phyloP scores from a whole-genome alignment of 2,329 filamentous ascomycete species.

The Ophiostoma pallidulum region DNA sequence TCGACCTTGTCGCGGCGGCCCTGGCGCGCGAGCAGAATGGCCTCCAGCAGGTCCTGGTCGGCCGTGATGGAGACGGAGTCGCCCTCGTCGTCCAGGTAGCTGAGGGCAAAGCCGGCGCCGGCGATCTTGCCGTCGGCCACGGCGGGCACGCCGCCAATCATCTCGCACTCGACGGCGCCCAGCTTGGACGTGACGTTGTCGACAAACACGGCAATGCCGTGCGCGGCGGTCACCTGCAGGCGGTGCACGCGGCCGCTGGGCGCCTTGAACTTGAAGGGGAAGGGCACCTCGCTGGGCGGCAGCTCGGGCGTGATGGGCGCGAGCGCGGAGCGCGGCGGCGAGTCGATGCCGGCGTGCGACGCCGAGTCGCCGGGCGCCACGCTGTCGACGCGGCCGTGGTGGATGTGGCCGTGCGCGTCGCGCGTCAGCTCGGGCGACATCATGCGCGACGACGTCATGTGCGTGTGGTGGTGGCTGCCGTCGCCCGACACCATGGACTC shows the following conservation, averaged over 20 bases:
- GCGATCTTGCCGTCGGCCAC: conserved; percentile 76
- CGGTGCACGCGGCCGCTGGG: conserved; percentile 90
- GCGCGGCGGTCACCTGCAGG: conserved; percentile 70
- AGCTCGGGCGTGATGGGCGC: conserved; percentile 41
- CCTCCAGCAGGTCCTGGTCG: conserved; percentile 84
- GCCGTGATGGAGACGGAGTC: conserved; percentile 96
- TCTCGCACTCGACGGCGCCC: conserved; percentile 61
- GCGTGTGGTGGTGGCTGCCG: conserved; percentile 62
- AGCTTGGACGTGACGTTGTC: conserved; percentile 72
- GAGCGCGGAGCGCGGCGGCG: conserved; percentile 57
- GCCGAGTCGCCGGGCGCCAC: conserved; percentile 90
- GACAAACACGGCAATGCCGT: conserved; percentile 74
- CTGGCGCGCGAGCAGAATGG: conserved; percentile 72
- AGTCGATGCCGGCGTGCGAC: conserved; percentile 78
- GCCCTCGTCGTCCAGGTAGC: conserved; percentile 93
- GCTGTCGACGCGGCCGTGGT: conserved; percentile 53
- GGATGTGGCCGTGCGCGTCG: conserved; percentile 44
- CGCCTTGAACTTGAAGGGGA: conserved; percentile 98
- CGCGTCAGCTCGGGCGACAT: conserved; percentile 63
- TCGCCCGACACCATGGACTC: conserved; percentile 95
- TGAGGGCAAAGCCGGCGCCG: conserved; percentile 76
- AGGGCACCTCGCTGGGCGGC: conserved; percentile 62
- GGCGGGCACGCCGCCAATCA: conserved; percentile 69
- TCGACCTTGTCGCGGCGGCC: conserved; percentile 85
- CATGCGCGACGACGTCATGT: conserved; percentile 58